These are phyloP conservation scores for Flaveria sonorensis DNA, from an alignment of 129 eudicot genomes.

Conservation along the genomic window DNA sequence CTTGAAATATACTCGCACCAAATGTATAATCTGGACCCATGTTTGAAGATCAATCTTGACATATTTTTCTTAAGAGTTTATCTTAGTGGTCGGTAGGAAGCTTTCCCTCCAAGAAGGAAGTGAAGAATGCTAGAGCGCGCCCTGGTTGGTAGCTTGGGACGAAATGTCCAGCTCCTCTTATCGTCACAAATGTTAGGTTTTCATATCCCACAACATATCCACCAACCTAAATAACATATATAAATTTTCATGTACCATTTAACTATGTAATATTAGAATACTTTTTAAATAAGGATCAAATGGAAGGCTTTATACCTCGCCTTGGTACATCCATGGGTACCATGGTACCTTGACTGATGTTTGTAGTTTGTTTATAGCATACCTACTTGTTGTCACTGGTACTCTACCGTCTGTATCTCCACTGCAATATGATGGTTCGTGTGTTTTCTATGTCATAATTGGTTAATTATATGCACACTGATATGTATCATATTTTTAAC, in stretches of 20 bases:
- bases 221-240: slow-evolving; percentile 12
- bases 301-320: neutral
- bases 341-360: neutral
- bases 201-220: slow-evolving; percentile 21
- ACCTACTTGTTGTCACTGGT: neutral
- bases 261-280: neutral
- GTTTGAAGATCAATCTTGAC: neutral
- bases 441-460: neutral
- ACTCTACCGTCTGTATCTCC: slow-evolving; percentile 1
- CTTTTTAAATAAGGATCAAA: neutral
- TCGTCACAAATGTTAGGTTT: slow-evolving; percentile 18
- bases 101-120: slow-evolving; percentile 44
- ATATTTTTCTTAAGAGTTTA: neutral
- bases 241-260: neutral
- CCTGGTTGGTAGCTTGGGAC: slow-evolving; percentile 58
- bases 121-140: slow-evolving; percentile 38
- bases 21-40: neutral
- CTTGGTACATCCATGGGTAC: slow-evolving; percentile 12
- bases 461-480: neutral
- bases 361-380: neutral
- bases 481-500: neutral
- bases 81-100: slow-evolving; percentile 24
- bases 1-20: neutral
- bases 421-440: neutral
- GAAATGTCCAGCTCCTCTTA: slow-evolving; percentile 30